Evolutionary conservation across 164 flowering plant species (phyloP), one percentile per base, ranked within the genome.

Genomic region (Macadamia tetraphylla): DNA sequence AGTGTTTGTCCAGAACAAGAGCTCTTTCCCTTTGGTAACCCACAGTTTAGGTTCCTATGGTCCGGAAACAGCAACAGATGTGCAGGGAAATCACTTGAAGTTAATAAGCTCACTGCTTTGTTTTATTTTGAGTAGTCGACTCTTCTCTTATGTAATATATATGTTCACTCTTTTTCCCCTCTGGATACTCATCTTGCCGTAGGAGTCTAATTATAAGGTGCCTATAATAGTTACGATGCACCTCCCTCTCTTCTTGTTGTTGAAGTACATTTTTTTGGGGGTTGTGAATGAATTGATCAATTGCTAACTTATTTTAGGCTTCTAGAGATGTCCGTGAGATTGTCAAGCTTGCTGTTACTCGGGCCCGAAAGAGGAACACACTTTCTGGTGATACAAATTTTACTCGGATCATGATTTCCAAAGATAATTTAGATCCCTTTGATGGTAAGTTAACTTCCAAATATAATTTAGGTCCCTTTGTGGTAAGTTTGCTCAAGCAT

Each of bases 291-390:
- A 63, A 29, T 62, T 67, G 55, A 65, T 68, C 15, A 32, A 53
- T 64, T 68, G 56, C 32, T 57, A 66, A 51, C 68, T 30, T 67
- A 9, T 70, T 51, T 57, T 73, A 92, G 99, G 81, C 86, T 67
- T 81, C 94, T 46, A 87, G 78, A 81, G 84, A 89, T 74, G 83
- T 90, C 23, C 89, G 90, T 43, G 97, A 92, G 77, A 86, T 92
- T 42, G 83, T 94, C 73, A 89, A 90, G 78, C 85, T 84, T 74
- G 98, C 96, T 17, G 82, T 87, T 64, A 85, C 80, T 78, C 94
- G 86, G 79, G 94, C 93, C n/a, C 89, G 86, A 78, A 94, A 82
- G 75, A 79, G 82, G 55, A 86, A 75, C 55, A 81, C 69, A 71
- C 73, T 92, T 71, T 80, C 91, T 3, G 88, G 82, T 31, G 79